Percentiles rank a stretch among this genome's conserved stretches.
phyloP scores from a whole-genome alignment of 2,329 filamentous ascomycete genomes.

The Ophiocordyceps australis region DNA sequence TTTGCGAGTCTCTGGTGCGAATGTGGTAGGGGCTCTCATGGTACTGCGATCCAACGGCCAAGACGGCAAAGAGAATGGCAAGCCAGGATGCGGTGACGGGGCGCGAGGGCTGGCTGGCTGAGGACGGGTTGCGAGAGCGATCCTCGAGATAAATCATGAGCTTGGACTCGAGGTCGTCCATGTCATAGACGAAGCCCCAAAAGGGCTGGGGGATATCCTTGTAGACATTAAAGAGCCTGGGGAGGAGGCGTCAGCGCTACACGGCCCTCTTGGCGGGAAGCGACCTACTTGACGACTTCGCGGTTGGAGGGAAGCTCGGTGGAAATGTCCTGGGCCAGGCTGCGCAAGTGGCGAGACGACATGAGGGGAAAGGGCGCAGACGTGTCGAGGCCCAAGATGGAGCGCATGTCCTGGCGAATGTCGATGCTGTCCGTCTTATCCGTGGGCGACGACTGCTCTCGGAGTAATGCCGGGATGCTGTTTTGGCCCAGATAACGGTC shows the following conservation, averaged over 20 bases:
- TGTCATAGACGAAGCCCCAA: slow-evolving; percentile 49
- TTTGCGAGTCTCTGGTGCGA: slow-evolving; percentile 38
- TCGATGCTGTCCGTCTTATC: slow-evolving; percentile 33
- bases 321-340: slow-evolving; percentile 40
- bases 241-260: slow-evolving; percentile 2
- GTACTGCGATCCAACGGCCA: slow-evolving; percentile 49
- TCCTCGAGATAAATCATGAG: slow-evolving; percentile 49
- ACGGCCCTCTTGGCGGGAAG: not conserved
- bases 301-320: slow-evolving; percentile 43
- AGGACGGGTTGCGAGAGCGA: slow-evolving; percentile 35
- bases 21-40: slow-evolving; percentile 46
- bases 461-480: slow-evolving; percentile 46
- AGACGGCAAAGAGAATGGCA: slow-evolving; percentile 44
- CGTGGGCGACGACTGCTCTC: slow-evolving; percentile 37
- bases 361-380: slow-evolving; percentile 50
- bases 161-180: slow-evolving; percentile 45
- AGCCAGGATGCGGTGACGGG: slow-evolving; percentile 47
- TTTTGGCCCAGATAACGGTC: slow-evolving; percentile 49
- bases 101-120: slow-evolving; percentile 23
- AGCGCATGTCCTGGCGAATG: slow-evolving; percentile 46
- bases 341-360: slow-evolving; percentile 43
- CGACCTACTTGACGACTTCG: slow-evolving; percentile 47
- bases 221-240: slow-evolving; percentile 44
- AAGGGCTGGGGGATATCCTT: slow-evolving; percentile 51
- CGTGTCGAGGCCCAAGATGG: slow-evolving; percentile 46